Conservation (phyloP, 225 moss, liverwort and hornwort species). For the Anthoceros angustus region DNA sequence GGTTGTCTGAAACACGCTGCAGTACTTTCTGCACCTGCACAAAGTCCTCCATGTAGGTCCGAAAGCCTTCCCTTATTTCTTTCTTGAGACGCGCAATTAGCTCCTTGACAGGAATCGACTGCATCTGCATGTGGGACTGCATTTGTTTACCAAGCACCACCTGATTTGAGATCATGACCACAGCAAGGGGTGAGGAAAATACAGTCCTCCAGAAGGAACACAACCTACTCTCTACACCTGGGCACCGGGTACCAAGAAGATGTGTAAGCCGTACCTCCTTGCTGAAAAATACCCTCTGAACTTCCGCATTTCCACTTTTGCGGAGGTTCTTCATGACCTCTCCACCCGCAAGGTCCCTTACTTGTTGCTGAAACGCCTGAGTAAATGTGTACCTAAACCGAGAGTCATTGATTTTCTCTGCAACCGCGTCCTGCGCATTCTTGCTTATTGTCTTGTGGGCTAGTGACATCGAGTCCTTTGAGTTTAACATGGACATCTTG, state of each 20-base stretch:
- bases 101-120: constrained; percentile 9
- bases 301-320: background rate
- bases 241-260: too few relatives aligned
- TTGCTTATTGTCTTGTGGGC: constrained; percentile 7
- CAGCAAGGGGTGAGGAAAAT: background rate
- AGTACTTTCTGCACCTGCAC: constrained; percentile 7
- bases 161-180: constrained; percentile 1
- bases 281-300: background rate
- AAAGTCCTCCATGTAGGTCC: constrained; percentile 7
- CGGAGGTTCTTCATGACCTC: background rate
- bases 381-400: constrained; percentile 10
- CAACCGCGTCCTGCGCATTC: constrained; percentile 4
- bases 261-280: too few relatives aligned
- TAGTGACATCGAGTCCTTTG: background rate
- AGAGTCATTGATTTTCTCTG: constrained; percentile 7
- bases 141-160: constrained; percentile 7
- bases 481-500: background rate
- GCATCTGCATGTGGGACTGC: background rate
- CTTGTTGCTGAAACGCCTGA: constrained; percentile 11
- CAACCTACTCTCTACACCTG: too few relatives aligned
- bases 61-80: constrained; percentile 6
- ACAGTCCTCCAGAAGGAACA: too few relatives aligned
- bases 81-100: constrained; percentile 8
- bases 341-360: constrained; percentile 11
- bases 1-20: constrained; percentile 3